These are phyloP conservation scores for Tetracentron sinense DNA, from an alignment of 164 flowering plant species.

Conservation along the genomic window DNA sequence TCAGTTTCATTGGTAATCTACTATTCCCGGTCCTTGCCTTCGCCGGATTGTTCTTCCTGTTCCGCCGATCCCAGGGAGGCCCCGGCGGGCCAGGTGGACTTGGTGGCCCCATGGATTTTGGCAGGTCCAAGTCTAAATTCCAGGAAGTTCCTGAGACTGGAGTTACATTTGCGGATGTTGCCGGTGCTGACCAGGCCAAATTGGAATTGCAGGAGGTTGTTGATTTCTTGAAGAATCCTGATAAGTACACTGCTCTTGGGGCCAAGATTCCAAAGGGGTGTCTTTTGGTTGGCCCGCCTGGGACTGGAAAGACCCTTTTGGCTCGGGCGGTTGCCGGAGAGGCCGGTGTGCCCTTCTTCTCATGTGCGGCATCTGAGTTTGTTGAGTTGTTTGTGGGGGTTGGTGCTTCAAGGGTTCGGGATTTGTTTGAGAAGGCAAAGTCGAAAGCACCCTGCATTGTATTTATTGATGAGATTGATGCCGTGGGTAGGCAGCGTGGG, in stretches of 20 bases:
- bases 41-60: conserved; percentile 79
- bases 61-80: conserved; percentile 83
- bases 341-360: conserved; percentile 91
- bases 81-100: conserved; percentile 96
- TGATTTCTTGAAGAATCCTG: conserved; percentile 92
- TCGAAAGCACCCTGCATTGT: conserved; percentile 93
- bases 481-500: conserved; percentile 97
- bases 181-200: conserved; percentile 97
- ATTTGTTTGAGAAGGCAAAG: conserved; percentile 93
- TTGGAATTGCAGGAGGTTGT: conserved; percentile 89
- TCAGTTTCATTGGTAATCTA: conserved; percentile 69
- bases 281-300: conserved; percentile 91
- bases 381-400: conserved; percentile 96
- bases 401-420: conserved; percentile 94
- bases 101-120: conserved; percentile 97
- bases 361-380: conserved; percentile 91
- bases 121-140: conserved; percentile 85
- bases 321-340: conserved; percentile 93
- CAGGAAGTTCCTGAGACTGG: conserved; percentile 97
- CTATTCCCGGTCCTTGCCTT: conserved; percentile 80
- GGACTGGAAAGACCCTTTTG: conserved; percentile 91
- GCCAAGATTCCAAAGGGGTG: conserved; percentile 98
- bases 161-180: conserved; percentile 80
- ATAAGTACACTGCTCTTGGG: conserved; percentile 88
- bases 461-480: conserved; percentile 98